Evolutionary conservation across 202 grass and related monocot species (phyloP).

Genomic region (Eragrostis tef): DNA sequence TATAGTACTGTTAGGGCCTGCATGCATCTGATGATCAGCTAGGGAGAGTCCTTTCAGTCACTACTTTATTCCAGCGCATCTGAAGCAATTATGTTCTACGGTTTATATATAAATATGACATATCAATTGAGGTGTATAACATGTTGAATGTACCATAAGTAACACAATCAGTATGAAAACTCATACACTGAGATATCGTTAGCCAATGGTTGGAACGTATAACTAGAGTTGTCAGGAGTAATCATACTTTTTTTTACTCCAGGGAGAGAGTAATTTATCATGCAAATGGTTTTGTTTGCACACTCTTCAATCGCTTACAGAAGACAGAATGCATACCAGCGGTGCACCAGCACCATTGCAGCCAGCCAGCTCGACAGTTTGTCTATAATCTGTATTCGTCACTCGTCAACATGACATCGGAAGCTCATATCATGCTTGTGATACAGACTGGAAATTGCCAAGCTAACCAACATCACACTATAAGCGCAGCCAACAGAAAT

Average conservation of each 20-base stretch:
- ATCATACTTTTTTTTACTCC: background rate
- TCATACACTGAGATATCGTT: background rate
- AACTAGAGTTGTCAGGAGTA: background rate
- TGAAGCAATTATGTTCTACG: conserved; percentile 15
- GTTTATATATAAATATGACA: background rate
- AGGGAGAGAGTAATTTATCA: background rate
- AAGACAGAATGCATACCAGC: background rate
- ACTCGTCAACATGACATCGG: conserved; percentile 3
- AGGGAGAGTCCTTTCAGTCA: conserved; percentile 29
- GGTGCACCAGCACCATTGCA: background rate
- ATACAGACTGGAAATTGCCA: too few relatives aligned
- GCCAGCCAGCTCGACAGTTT: background rate
- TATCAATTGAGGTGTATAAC: background rate
- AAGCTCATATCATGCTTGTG: background rate
- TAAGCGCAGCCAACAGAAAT: background rate
- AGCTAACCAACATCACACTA: background rate
- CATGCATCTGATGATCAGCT: conserved; percentile 44
- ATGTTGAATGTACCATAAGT: conserved; percentile 14
- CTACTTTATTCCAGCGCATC: conserved; percentile 38
- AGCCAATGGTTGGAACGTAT: background rate
- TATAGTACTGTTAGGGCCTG: conserved; percentile 38
- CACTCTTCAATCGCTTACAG: background rate
- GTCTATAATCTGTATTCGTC: background rate
- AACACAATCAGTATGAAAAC: background rate
- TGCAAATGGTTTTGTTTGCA: background rate